Evolutionary conservation across 495 filamentous ascomycete species (phyloP), one percentile per base, ranked within the genome.

Genomic region (Penicillium simplicissimum): DNA sequence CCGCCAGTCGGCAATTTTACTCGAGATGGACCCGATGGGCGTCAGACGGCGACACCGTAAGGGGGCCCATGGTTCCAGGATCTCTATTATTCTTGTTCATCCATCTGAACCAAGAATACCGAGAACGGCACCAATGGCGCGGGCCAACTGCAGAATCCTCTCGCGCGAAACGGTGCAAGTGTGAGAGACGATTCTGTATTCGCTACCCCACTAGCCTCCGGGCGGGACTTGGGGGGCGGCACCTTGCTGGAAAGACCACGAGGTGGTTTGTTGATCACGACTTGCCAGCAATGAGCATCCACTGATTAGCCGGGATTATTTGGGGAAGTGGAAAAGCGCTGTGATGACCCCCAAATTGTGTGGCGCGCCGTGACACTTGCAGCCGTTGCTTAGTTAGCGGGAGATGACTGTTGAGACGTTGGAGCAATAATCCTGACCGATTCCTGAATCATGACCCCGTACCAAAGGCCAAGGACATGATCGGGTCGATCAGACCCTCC

Each of bases 401-500:
- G n/a, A 28, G 21, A 17, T 28, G 5, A 31, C 28, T 31, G 28
- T 31, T 5, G 28, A n/a, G 28, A 31, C 3, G 49, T 35, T 11
- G 23, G 28, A 52, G 17, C 49, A 35, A 35, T 33, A 35, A 52
- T 33, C 14, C n/a, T 19, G 49, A 35, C n/a, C 28, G 14, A 56
- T 34, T 19, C 58, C 52, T 65, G 67, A 70, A 57, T 68, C 67
- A 65, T 60, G 59, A 61, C 23, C 45, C 7, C 49, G 15, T 52
- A 38, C 55, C 38, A 55, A 48, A 38, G 23, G 11, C 43, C 31
- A 49, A 62, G 42, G 42, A 60, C 52, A 34, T 54, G 48, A 57
- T 55, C 49, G 19, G 28, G 54, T 66, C 58, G 63, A 64, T 69
- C 60, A 57, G 42, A 43, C 40, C 40, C 40, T 43, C 17, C 40